Conservation (phyloP, 371 early-diverging fungal genomes). For the Lichtheimia hyalospora region DNA sequence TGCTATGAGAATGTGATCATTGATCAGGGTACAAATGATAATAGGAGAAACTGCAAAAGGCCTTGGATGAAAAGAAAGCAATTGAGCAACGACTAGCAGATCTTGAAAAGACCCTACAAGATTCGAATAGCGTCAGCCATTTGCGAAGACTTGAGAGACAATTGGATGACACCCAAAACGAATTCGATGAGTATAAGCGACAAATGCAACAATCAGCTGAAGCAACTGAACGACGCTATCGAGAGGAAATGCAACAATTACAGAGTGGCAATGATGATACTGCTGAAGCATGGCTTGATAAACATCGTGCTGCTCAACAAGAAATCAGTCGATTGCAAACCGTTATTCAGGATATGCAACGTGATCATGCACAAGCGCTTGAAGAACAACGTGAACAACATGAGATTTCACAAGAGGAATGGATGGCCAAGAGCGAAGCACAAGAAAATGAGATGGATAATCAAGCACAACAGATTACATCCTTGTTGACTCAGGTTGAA, state of each 20-base stretch:
- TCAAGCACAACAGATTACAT: conserved; percentile 30
- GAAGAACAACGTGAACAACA: conserved; percentile 1
- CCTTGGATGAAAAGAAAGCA: background rate
- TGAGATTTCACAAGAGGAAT: conserved; percentile 11
- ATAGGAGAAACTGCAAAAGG: too few species aligned
- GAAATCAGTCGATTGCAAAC: conserved; percentile 31
- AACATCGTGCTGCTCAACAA: conserved; percentile 33
- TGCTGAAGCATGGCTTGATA: conserved; percentile 44
- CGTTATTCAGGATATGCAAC: conserved; percentile 12
- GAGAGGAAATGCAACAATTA: conserved; percentile 37
- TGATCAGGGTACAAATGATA: too few species aligned
- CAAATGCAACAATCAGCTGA: conserved; percentile 26
- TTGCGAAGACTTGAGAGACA: conserved; percentile 32
- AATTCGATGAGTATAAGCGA: conserved; percentile 28
- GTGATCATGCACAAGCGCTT: conserved; percentile 12
- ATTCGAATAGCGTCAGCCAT: conserved; percentile 23
- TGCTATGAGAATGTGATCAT: background rate
- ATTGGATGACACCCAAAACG: conserved; percentile 14
- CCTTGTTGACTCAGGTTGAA: conserved; percentile 29
- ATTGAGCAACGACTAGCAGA: conserved; percentile 3
- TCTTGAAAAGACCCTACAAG: conserved; percentile 17
- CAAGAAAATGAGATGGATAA: conserved; percentile 21
- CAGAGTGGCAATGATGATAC: conserved; percentile 44
- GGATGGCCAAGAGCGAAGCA: conserved; percentile 17
- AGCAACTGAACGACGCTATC: conserved; percentile 31